Evolutionary conservation across 2,329 filamentous ascomycete genomes (phyloP), one percentile per base, ranked within the genome.

Genomic region (Hymenoscyphus occultus): DNA sequence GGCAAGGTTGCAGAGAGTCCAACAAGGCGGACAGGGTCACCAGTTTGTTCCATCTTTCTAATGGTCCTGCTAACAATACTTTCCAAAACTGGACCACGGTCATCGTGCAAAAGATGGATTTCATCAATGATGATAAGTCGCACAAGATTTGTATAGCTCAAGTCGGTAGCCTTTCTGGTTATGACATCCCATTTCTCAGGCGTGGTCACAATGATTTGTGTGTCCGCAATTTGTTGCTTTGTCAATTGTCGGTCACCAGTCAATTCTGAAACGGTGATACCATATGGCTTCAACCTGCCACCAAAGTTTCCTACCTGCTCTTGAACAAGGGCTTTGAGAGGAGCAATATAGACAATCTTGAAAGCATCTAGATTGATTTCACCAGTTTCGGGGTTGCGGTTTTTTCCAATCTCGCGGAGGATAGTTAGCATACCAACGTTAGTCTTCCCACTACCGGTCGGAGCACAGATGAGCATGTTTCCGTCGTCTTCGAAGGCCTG

Each of bases 171-270:
- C 78, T 99, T 99, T 78, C 96, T 88, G 5, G 96, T 99, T 72
- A 99, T 97, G 71, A 99, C 94, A 78, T 99, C 95, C 91, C 93
- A 99, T 80, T 99, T 99, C 78, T 99, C 95, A 22, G 95, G 95
- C 0, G 95, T 99, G 0, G 95, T 99, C 65, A 99, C 93, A 72
- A 99, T 99, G 71, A 99, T 89, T 77, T 99, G 94, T 0, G 95
- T 99, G 74, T 99, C 95, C 1, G 94, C 88, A 69, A 99, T 98
- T 81, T 99, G 95, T 77, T 97, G 93, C 79, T 99, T 99, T 22
- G 94, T 99, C 75, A 99, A 89, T 79, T 98, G 95, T 62, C 95
- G 91, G 80, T 99, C 95, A 80, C 95, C 95, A 67, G 95, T 99
- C 74, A 99, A 82, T 78, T 99, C 95, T n/a, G 93, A 87, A 12